Conservation (phyloP, 2,329 filamentous ascomycete species). For the Fonsecaea erecta region DNA sequence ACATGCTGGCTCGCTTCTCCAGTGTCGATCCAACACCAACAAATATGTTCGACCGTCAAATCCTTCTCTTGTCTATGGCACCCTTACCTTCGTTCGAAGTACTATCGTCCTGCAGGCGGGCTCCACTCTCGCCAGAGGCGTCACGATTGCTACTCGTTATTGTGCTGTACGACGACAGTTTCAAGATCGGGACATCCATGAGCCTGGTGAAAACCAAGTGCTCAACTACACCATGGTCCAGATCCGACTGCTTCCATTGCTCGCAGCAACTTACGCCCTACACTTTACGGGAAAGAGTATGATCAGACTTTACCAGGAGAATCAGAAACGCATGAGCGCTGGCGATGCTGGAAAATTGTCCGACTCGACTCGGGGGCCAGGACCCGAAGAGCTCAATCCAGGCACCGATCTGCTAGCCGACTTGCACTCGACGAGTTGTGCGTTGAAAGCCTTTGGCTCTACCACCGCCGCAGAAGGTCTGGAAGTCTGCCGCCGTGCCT, state of each 20-base stretch:
- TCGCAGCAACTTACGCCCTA: constrained; percentile 76
- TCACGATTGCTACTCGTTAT: constrained; percentile 78
- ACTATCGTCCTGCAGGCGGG: constrained; percentile 76
- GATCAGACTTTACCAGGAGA: constrained; percentile 74
- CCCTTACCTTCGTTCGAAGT: constrained; percentile 74
- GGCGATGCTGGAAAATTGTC: constrained; percentile 49
- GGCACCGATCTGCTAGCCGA: constrained; percentile 73
- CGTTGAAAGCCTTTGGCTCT: constrained; percentile 73
- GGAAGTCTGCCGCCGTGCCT: constrained; percentile 74
- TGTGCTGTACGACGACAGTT: constrained; percentile 76
- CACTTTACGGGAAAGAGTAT: constrained; percentile 79
- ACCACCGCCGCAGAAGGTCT: constrained; percentile 75
- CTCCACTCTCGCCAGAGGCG: constrained; percentile 71
- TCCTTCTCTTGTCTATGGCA: constrained; percentile 73
- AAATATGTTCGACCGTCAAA: constrained; percentile 70
- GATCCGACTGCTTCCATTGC: constrained; percentile 70
- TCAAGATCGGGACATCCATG: constrained; percentile 71
- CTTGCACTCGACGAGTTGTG: constrained; percentile 76
- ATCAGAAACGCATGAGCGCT: constrained; percentile 68
- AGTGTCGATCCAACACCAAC: constrained; percentile 68
- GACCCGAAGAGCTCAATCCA: constrained; percentile 69
- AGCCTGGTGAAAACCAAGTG: constrained; percentile 71
- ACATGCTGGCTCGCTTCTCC: constrained; percentile 75
- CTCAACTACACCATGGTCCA: constrained; percentile 84
- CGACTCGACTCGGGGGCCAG: constrained; percentile 60